These are phyloP conservation scores for Tricladium varicosporioides DNA, from an alignment of 2,329 filamentous ascomycete genomes.

Conservation along the genomic window DNA sequence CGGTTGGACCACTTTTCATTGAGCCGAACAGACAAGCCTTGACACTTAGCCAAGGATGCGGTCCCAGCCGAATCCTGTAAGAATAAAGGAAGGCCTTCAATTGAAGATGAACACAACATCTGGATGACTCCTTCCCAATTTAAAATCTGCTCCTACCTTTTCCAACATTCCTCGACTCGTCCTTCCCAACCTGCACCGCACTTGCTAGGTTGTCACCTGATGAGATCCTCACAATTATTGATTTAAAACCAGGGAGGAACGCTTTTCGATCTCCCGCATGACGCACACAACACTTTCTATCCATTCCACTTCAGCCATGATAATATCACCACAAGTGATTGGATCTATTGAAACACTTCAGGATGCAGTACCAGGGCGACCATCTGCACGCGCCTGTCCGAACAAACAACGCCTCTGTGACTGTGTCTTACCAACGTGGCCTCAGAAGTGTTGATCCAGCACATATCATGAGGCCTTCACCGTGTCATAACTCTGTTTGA, in stretches of 20 bases:
- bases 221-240: neutral
- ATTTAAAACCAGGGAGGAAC: neutral
- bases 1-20: too few relatives aligned
- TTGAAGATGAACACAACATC: too few relatives aligned
- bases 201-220: neutral
- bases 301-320: neutral
- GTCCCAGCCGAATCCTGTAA: too few relatives aligned
- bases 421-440: slow-evolving; percentile 3
- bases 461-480: neutral
- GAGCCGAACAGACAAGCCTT: too few relatives aligned
- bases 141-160: too few relatives aligned
- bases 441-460: neutral
- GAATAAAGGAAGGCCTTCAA: too few relatives aligned
- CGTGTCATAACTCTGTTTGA: neutral
- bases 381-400: neutral
- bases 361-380: neutral
- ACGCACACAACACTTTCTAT: neutral
- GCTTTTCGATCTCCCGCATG: neutral
- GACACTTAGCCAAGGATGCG: too few relatives aligned
- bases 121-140: too few relatives aligned
- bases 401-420: neutral
- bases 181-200: too few relatives aligned
- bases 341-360: neutral
- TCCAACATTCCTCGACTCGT: too few relatives aligned
- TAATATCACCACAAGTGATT: neutral